phyloP scores from a whole-genome alignment of 768 basidiomycete species.

The Trametes maxima region DNA sequence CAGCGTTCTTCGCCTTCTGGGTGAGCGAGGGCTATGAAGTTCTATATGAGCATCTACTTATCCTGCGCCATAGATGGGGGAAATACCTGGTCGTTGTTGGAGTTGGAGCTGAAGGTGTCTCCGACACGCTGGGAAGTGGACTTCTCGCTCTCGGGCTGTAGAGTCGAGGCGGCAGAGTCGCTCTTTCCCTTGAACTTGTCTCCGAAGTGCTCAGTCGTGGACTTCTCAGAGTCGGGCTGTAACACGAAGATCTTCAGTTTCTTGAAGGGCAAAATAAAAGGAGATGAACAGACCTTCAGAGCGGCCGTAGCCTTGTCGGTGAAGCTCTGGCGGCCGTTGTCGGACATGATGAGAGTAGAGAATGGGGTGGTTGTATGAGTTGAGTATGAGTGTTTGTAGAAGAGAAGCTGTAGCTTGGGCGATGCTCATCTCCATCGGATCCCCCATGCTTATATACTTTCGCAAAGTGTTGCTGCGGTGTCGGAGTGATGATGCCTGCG shows the following conservation, averaged over 20 bases:
- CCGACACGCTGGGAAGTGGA: conserved; percentile 38
- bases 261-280: not conserved
- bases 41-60: not conserved
- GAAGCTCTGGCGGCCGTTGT: conserved; percentile 37
- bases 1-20: conserved; percentile 39
- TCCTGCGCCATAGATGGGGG: not conserved
- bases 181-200: conserved; percentile 39
- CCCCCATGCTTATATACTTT: too few species aligned
- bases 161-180: conserved; percentile 34
- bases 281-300: conserved; percentile 33
- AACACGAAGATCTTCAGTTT: not conserved
- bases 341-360: conserved; percentile 33
- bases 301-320: conserved; percentile 38
- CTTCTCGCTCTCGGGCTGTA: conserved; percentile 39
- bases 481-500: too few species aligned
- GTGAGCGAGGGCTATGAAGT: conserved; percentile 30
- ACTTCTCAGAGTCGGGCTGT: conserved; percentile 41
- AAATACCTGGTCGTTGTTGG: conserved; percentile 31
- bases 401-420: not conserved
- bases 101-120: conserved; percentile 38
- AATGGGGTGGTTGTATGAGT: not conserved
- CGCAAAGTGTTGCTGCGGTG: too few species aligned
- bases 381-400: not conserved
- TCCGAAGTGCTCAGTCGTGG: conserved; percentile 40
- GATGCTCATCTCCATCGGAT: not conserved